A percentile compares a stretch with the other conserved stretches of the same genome.
Conservation (phyloP, 305 asterid genomes). For the Rubia peregrina region DNA sequence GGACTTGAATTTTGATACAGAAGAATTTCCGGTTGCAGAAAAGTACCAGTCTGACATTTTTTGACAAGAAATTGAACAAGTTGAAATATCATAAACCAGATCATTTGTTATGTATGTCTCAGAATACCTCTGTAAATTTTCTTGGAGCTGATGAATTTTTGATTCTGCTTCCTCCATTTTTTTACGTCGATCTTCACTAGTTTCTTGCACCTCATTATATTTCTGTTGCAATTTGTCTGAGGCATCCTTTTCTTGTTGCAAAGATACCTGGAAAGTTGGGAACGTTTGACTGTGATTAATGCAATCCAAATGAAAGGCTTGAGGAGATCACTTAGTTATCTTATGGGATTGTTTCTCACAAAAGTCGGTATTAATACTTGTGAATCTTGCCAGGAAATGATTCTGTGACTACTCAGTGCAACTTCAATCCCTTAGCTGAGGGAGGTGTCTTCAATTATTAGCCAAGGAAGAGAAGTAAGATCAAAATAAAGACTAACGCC, state of each 20-base stretch:
- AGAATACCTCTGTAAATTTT: conserved; percentile 67
- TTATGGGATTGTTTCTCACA: background rate
- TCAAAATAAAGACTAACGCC: conserved; percentile 15
- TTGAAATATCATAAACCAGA: conserved; percentile 2
- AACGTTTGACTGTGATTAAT: background rate
- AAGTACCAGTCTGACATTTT: background rate
- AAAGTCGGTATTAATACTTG: background rate
- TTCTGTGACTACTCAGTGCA: background rate
- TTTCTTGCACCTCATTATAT: conserved; percentile 48
- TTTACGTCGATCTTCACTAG: conserved; percentile 50
- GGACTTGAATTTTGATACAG: background rate
- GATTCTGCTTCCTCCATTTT: conserved; percentile 79
- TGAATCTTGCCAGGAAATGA: background rate
- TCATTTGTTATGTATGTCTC: background rate
- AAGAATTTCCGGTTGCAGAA: background rate
- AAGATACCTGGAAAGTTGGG: conserved; percentile 43
- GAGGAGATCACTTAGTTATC: background rate
- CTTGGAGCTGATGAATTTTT: conserved; percentile 66
- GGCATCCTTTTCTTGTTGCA: conserved; percentile 51
- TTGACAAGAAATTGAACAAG: background rate
- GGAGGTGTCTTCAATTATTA: background rate
- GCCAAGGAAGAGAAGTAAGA: background rate
- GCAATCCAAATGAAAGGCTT: background rate
- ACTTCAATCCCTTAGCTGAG: conserved; percentile 5
- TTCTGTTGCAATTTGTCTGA: conserved; percentile 50